Evolutionary conservation across 1,284 basidiomycete genomes (phyloP).

Genomic region (Cryptococcus sp.): DNA sequence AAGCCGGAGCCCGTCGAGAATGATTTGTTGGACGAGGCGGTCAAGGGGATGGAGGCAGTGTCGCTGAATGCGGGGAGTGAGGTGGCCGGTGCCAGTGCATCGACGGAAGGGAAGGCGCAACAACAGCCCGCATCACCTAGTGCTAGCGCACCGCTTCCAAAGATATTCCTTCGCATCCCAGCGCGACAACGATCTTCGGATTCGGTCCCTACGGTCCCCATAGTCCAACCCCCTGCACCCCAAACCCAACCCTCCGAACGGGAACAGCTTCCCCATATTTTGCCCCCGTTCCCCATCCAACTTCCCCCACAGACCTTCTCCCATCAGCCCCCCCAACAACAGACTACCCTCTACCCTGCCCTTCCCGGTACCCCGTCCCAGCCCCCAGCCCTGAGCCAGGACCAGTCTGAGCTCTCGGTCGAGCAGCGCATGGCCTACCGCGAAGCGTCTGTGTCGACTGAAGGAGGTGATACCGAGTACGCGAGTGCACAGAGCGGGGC

Average conservation of each 20-base stretch:
- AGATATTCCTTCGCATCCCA: constrained; percentile 26
- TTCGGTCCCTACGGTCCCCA: background rate
- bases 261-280: background rate
- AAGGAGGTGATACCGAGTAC: constrained; percentile 15
- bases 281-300: background rate
- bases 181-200: background rate
- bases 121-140: background rate
- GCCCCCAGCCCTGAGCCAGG: background rate
- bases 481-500: constrained; percentile 16
- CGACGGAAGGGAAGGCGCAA: background rate
- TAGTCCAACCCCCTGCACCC: background rate
- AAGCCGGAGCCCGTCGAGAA: background rate
- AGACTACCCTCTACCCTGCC: background rate
- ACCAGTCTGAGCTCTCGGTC: background rate
- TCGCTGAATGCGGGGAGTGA: background rate
- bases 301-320: background rate
- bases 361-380: background rate
- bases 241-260: background rate
- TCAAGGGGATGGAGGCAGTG: background rate
- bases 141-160: constrained; percentile 7
- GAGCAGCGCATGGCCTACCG: constrained; percentile 14
- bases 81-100: background rate
- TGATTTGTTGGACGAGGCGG: background rate
- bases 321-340: background rate
- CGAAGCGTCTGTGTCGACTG: constrained; percentile 13